Conservation (phyloP, 2,329 filamentous ascomycete genomes). For the Arthrobotrys iridis region DNA sequence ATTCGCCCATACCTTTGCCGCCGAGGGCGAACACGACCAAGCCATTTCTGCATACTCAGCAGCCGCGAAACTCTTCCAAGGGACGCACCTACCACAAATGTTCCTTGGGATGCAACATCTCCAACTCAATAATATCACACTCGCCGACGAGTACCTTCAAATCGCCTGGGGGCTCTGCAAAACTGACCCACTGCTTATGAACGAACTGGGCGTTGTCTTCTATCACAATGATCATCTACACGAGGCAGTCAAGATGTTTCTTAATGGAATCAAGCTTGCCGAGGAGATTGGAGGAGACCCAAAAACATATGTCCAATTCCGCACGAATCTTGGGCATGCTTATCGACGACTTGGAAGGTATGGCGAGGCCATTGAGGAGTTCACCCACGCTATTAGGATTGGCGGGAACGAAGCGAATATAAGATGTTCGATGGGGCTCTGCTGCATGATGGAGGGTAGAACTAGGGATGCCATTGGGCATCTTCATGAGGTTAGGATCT, state of each 20-base stretch:
- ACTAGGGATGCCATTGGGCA: slow-evolving; percentile 81
- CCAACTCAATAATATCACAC: slow-evolving; percentile 89
- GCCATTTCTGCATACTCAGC: slow-evolving; percentile 98
- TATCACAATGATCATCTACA: slow-evolving; percentile 86
- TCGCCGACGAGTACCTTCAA: slow-evolving; percentile 93
- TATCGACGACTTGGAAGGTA: slow-evolving; percentile 77
- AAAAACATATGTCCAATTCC: slow-evolving; percentile 81
- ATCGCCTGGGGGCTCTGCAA: slow-evolving; percentile 85
- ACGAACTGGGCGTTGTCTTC: slow-evolving; percentile 94
- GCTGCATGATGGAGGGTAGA: slow-evolving; percentile 79
- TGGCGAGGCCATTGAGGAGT: slow-evolving; percentile 78
- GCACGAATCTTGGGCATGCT: slow-evolving; percentile 89
- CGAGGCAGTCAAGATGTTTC: slow-evolving; percentile 80
- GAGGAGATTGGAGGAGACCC: slow-evolving; percentile 83
- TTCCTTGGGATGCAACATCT: slow-evolving; percentile 99
- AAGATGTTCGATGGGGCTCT: slow-evolving; percentile 83
- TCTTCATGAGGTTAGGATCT: slow-evolving; percentile 77
- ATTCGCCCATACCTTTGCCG: slow-evolving; percentile 97
- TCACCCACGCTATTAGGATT: slow-evolving; percentile 85
- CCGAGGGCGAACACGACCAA: slow-evolving; percentile 97
- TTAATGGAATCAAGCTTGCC: slow-evolving; percentile 78
- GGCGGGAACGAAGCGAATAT: slow-evolving; percentile 78
- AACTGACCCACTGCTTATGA: slow-evolving; percentile 87
- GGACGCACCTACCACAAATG: slow-evolving; percentile 92
- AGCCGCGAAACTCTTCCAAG: slow-evolving; percentile 92